phyloP scores from a whole-genome alignment of 2,329 filamentous ascomycete genomes.

The Alternaria incomplexa region DNA sequence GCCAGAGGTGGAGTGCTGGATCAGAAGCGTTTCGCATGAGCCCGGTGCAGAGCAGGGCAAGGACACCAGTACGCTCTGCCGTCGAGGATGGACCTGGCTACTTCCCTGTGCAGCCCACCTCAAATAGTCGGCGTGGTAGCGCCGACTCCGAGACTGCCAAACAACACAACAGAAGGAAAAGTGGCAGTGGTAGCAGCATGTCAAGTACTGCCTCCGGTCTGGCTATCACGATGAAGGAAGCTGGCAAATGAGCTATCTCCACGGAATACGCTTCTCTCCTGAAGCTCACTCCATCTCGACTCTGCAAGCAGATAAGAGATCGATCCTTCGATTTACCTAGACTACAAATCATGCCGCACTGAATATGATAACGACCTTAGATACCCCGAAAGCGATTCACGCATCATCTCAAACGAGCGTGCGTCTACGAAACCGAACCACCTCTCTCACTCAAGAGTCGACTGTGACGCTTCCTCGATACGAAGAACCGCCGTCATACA shows the following conservation, averaged over 20 bases:
- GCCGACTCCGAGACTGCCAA: slow-evolving; percentile 27
- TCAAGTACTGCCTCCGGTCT: slow-evolving; percentile 21
- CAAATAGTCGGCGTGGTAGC: slow-evolving; percentile 22
- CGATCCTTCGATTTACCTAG: neutral
- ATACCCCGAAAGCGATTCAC: neutral
- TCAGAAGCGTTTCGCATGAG: slow-evolving; percentile 48
- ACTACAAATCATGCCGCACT: neutral
- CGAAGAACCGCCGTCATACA: neutral
- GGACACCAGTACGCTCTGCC: slow-evolving; percentile 38
- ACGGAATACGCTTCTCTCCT: neutral
- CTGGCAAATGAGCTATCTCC: slow-evolving; percentile 9
- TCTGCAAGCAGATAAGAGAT: neutral
- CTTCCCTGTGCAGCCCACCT: slow-evolving; percentile 31
- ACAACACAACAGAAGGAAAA: slow-evolving; percentile 34
- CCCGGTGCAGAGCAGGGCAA: slow-evolving; percentile 44
- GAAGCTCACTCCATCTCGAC: neutral
- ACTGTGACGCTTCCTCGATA: neutral
- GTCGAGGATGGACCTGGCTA: slow-evolving; percentile 30
- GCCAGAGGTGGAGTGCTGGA: slow-evolving; percentile 35
- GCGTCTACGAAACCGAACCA: neutral
- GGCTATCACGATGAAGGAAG: slow-evolving; percentile 18
- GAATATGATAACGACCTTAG: neutral
- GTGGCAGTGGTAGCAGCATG: slow-evolving; percentile 31
- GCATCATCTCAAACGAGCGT: neutral
- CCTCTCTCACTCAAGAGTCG: neutral